These are phyloP conservation scores for Saccharomycopsis sp. DNA, from an alignment of 805 yeast species.

Conservation along the genomic window DNA sequence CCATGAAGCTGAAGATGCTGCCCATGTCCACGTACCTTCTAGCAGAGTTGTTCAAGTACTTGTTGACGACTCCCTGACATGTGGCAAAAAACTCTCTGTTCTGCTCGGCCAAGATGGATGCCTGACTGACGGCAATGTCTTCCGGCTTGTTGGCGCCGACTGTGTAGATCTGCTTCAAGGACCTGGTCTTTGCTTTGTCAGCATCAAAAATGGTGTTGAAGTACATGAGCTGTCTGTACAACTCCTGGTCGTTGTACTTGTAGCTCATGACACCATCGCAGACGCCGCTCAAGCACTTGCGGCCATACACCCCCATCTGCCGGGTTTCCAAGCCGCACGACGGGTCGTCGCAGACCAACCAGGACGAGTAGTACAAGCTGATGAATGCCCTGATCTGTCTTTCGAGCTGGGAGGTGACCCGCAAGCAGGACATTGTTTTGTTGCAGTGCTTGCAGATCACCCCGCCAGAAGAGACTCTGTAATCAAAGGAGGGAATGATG, in stretches of 20 bases:
- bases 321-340: slow-evolving; percentile 75
- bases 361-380: slow-evolving; percentile 73
- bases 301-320: slow-evolving; percentile 84
- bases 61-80: slow-evolving; percentile 52
- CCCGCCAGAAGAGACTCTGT: slow-evolving; percentile 59
- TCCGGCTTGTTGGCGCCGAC: slow-evolving; percentile 19
- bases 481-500: slow-evolving; percentile 51
- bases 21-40: slow-evolving; percentile 85
- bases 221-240: slow-evolving; percentile 81
- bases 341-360: slow-evolving; percentile 77
- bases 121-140: slow-evolving; percentile 5
- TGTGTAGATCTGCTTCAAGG: slow-evolving; percentile 45
- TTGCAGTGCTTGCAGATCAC: slow-evolving; percentile 59
- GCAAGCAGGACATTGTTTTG: slow-evolving; percentile 39
- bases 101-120: slow-evolving; percentile 47
- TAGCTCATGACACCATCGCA: slow-evolving; percentile 76
- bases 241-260: slow-evolving; percentile 64
- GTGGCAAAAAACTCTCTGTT: slow-evolving; percentile 53
- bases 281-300: slow-evolving; percentile 63
- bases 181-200: slow-evolving; percentile 56
- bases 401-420: slow-evolving; percentile 67
- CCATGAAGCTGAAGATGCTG: slow-evolving; percentile 60
- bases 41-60: slow-evolving; percentile 74
- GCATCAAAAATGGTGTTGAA: slow-evolving; percentile 72
- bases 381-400: slow-evolving; percentile 59